A percentile compares a stretch with the other conserved stretches of the same genome.
phyloP scores from a whole-genome alignment of 345 rosid genomes.

The Dovyalis caffra region DNA sequence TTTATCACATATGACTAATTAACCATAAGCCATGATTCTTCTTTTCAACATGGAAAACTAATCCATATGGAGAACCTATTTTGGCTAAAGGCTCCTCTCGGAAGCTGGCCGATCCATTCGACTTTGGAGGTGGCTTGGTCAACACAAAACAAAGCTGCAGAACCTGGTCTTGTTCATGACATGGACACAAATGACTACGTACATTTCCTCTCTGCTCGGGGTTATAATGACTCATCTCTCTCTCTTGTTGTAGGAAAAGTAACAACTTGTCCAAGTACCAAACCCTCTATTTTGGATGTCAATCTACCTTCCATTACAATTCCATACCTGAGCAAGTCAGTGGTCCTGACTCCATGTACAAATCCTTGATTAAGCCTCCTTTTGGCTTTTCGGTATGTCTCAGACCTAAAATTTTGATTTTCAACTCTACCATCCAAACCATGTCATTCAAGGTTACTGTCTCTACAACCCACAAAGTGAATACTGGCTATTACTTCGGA shows the following conservation, averaged over 20 bases:
- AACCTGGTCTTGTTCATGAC: conserved; percentile 64
- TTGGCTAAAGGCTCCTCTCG: conserved; percentile 45
- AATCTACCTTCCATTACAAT: conserved; percentile 64
- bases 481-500: conserved; percentile 55
- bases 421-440: conserved; percentile 16
- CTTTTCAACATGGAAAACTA: conserved; percentile 37
- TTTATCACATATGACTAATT: too few relatives aligned
- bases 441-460: conserved; percentile 23
- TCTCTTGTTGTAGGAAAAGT: conserved; percentile 30
- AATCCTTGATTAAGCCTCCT: conserved; percentile 45
- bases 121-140: conserved; percentile 60
- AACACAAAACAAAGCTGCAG: conserved; percentile 50
- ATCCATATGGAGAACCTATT: conserved; percentile 46
- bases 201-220: conserved; percentile 54
- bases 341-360: conserved; percentile 34
- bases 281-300: conserved; percentile 40
- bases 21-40: background rate
- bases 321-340: conserved; percentile 51
- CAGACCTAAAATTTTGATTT: conserved; percentile 23
- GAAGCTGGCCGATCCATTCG: conserved; percentile 62
- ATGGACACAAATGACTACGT: conserved; percentile 47
- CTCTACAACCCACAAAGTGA: conserved; percentile 23
- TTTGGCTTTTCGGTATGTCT: conserved; percentile 30
- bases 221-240: conserved; percentile 42
- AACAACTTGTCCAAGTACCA: conserved; percentile 23